Evolutionary conservation across 306 rosid genomes (phyloP).

Genomic region (Datisca glomerata): DNA sequence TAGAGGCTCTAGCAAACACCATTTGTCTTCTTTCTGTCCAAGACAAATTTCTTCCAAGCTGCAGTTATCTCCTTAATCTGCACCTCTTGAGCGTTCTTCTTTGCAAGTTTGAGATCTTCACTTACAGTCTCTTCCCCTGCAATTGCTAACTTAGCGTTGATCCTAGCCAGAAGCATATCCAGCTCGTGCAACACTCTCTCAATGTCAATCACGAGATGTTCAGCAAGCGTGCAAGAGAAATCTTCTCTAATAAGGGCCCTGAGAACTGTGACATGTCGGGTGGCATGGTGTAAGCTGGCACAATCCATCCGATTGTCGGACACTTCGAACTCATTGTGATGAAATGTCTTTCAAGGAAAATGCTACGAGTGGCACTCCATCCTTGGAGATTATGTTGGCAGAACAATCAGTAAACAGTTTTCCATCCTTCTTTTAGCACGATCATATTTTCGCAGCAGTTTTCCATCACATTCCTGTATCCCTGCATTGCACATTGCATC

Average conservation of each 20-base stretch:
- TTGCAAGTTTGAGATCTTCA: background rate
- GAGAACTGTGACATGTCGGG: conserved; percentile 39
- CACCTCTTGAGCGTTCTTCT: conserved; percentile 13
- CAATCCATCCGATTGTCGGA: conserved; percentile 42
- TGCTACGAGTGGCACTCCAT: conserved; percentile 27
- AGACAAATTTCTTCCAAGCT: background rate
- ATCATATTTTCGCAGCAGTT: conserved; percentile 26
- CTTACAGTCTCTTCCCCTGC: background rate
- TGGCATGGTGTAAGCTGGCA: conserved; percentile 60
- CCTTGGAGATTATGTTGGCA: conserved; percentile 23
- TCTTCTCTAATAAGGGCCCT: conserved; percentile 46
- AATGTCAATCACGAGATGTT: conserved; percentile 35
- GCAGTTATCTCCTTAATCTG: background rate
- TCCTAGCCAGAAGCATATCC: conserved; percentile 10
- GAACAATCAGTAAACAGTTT: conserved; percentile 15
- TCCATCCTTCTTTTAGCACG: conserved; percentile 17
- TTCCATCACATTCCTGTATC: conserved; percentile 42
- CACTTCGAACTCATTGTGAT: conserved; percentile 31
- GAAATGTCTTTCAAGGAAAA: conserved; percentile 18
- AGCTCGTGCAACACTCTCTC: conserved; percentile 29
- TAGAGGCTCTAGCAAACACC: background rate
- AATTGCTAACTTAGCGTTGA: background rate
- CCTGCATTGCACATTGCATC: too few species aligned
- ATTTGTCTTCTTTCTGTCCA: background rate
- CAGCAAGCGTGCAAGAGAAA: conserved; percentile 33